phyloP scores from a whole-genome alignment of 2,329 filamentous ascomycete species.

The Cryphonectria naterciae region DNA sequence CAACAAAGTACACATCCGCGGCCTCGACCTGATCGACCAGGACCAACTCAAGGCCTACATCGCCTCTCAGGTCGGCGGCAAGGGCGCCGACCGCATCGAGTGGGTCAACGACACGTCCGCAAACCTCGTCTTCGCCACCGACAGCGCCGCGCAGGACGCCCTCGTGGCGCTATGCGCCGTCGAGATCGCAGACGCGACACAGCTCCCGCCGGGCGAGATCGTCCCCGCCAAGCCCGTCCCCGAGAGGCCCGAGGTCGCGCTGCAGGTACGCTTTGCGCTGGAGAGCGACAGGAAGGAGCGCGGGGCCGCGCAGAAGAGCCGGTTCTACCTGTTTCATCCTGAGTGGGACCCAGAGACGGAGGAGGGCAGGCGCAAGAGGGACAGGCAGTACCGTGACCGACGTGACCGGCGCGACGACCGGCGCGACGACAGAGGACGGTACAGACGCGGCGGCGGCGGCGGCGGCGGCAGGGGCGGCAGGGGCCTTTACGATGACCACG shows the following conservation, averaged over 20 bases:
- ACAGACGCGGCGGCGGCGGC: conserved; percentile 51
- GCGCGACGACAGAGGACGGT: conserved; percentile 41
- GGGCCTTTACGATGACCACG: conserved; percentile 62
- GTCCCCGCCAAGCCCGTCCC: conserved; percentile 72
- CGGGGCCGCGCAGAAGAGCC: conserved; percentile 78
- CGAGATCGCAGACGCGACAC: conserved; percentile 56
- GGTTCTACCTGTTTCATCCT: conserved; percentile 91
- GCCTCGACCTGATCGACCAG: conserved; percentile 80
- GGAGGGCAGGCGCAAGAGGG: conserved; percentile 50
- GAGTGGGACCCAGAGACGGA: conserved; percentile 80
- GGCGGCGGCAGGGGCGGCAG: conserved; percentile 39
- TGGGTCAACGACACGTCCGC: conserved; percentile 95
- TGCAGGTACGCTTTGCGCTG: conserved; percentile 76
- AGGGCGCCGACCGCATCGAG: conserved; percentile 68
- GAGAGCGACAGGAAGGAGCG: conserved; percentile 77
- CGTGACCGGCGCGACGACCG: conserved; percentile 36
- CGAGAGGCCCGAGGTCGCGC: conserved; percentile 67
- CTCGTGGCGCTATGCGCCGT: conserved; percentile 57
- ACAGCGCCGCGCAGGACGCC: conserved; percentile 57
- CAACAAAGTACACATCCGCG: conserved; percentile 81
- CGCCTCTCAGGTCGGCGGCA: conserved; percentile 64
- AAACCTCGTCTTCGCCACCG: conserved; percentile 76
- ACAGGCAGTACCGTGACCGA: conserved; percentile 59
- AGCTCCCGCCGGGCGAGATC: conserved; percentile 64
- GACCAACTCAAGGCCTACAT: conserved; percentile 79